Conservation (phyloP, 306 rosid genomes). For the Arachis hypogaea region DNA sequence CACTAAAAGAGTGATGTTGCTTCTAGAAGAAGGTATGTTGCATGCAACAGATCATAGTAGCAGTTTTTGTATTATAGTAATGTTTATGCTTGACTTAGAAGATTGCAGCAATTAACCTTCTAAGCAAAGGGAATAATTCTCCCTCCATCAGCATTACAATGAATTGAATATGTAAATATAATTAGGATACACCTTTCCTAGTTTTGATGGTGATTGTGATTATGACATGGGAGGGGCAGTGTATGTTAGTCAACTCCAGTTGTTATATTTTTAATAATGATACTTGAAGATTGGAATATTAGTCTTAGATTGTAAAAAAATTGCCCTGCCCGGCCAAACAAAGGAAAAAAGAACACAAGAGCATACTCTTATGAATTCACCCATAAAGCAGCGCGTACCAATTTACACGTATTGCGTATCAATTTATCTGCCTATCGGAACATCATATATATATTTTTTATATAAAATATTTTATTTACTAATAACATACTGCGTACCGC, state of each 20-base stretch:
- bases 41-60: constrained; percentile 36
- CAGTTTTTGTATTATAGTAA: constrained; percentile 40
- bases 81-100: constrained; percentile 34
- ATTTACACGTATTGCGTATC: too few species aligned
- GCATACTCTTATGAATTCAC: too few species aligned
- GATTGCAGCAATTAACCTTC: constrained; percentile 42
- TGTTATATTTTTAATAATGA: constrained; percentile 20
- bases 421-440: too few species aligned
- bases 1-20: constrained; percentile 35
- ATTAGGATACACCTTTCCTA: constrained; percentile 27
- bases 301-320: constrained; percentile 7
- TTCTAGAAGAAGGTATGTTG: constrained; percentile 33
- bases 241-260: constrained; percentile 10
- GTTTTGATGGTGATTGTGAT: constrained; percentile 31
- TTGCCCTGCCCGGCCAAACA: not conserved
- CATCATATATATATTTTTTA: too few species aligned
- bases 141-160: constrained; percentile 30
- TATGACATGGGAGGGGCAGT: not conserved
- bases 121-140: constrained; percentile 23
- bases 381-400: too few species aligned
- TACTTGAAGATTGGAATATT: constrained; percentile 4
- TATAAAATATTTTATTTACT: too few species aligned
- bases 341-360: too few species aligned
- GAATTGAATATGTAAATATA: constrained; percentile 41
- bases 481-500: too few species aligned